Conservation (phyloP, 257 asterid species). For the Solanum rostratum region DNA sequence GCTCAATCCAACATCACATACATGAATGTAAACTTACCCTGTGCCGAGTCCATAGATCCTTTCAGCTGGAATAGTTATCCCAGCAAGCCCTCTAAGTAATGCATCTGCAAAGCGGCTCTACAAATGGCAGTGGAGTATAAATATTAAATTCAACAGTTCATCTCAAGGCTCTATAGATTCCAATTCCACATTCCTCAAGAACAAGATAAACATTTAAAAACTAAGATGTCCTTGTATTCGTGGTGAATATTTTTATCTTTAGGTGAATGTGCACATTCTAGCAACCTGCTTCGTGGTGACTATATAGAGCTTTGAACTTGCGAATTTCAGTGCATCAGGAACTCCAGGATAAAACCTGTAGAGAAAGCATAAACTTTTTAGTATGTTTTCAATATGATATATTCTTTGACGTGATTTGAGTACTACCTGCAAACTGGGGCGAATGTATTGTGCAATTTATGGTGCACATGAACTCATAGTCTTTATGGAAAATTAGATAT, state of each 20-base stretch:
- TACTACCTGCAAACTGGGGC: not conserved
- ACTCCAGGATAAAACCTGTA: constrained; percentile 93
- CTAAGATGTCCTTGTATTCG: not conserved
- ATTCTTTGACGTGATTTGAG: not conserved
- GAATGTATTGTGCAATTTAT: not conserved
- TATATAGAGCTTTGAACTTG: constrained; percentile 81
- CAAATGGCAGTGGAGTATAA: not conserved
- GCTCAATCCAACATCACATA: not conserved
- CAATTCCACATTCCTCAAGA: not conserved
- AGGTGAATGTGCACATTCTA: not conserved
- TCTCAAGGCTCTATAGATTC: not conserved
- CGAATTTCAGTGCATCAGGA: constrained; percentile 84
- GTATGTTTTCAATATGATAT: not conserved
- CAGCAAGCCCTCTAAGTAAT: constrained; percentile 78
- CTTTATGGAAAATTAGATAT: not conserved
- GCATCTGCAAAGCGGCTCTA: constrained; percentile 88
- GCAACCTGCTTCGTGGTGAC: constrained; percentile 89
- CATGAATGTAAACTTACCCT: constrained; percentile 41
- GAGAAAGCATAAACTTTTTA: not conserved
- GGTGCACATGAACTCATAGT: not conserved
- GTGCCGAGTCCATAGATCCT: constrained; percentile 85
- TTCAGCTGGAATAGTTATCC: constrained; percentile 60
- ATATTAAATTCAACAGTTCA: not conserved
- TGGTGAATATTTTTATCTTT: not conserved
- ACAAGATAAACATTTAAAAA: not conserved